Evolutionary conservation across 2,329 filamentous ascomycete species (phyloP).

Genomic region (Dendryphion nanum): DNA sequence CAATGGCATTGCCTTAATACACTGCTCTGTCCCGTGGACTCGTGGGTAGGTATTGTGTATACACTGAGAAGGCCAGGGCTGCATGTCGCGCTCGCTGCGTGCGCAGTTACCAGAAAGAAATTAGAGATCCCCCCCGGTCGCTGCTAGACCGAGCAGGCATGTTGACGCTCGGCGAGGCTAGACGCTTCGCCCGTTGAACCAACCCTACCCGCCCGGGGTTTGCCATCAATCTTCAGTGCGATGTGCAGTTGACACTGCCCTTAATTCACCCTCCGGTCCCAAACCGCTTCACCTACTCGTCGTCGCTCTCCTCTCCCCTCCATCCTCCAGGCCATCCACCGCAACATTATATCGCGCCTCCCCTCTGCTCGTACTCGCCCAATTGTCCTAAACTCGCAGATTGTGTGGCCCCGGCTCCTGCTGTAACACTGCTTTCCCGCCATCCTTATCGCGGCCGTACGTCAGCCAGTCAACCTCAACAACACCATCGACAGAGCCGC

Average conservation of each 20-base stretch:
- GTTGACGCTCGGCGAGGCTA: not conserved
- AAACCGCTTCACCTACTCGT: too few species aligned
- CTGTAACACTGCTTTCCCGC: conserved; percentile 28
- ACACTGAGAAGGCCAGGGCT: not conserved
- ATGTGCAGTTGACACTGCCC: too few species aligned
- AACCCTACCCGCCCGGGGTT: too few species aligned
- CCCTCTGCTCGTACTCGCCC: conserved; percentile 12
- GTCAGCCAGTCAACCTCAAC: conserved; percentile 20
- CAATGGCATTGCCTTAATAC: too few species aligned
- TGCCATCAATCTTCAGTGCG: too few species aligned
- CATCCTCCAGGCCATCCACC: too few species aligned
- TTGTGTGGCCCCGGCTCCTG: conserved; percentile 27
- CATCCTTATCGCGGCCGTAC: conserved; percentile 30
- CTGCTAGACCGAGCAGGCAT: conserved; percentile 13
- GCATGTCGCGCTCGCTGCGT: conserved; percentile 1
- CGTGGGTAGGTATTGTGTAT: too few species aligned
- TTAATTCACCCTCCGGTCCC: too few species aligned
- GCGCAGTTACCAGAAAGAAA: conserved; percentile 15
- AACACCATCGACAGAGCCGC: conserved; percentile 24
- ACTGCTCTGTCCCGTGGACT: too few species aligned
- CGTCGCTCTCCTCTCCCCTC: too few species aligned
- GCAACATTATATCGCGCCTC: conserved; percentile 1
- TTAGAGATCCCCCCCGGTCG: conserved; percentile 7
- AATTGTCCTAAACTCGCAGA: conserved; percentile 14
- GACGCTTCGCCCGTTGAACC: too few species aligned